These are phyloP conservation scores for Fusarium torreyae DNA, from an alignment of 2,329 filamentous ascomycete species.

Conservation along the genomic window DNA sequence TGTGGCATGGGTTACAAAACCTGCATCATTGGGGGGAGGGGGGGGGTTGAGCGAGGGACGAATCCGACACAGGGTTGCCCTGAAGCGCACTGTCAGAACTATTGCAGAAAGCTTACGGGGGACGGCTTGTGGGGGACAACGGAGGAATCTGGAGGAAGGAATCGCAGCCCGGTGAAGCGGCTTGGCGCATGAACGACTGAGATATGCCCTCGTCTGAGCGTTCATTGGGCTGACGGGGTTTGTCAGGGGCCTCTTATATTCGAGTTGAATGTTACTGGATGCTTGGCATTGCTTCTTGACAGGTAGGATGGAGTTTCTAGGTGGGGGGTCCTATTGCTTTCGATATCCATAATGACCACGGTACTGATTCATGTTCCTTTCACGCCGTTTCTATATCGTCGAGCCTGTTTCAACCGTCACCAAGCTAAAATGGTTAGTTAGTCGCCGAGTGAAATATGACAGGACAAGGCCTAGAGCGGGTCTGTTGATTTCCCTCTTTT, in stretches of 20 bases:
- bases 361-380: constrained; percentile 18
- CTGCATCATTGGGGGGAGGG: constrained; percentile 26
- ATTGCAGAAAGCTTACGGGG: constrained; percentile 14
- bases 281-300: constrained; percentile 5
- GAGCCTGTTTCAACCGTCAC: not conserved
- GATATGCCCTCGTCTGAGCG: constrained; percentile 12
- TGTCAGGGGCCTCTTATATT: constrained; percentile 9
- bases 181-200: constrained; percentile 41
- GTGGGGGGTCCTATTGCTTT: constrained; percentile 1
- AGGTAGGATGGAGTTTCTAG: constrained; percentile 11
- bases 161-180: constrained; percentile 33
- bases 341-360: constrained; percentile 13
- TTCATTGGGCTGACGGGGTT: constrained; percentile 8
- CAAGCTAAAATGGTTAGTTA: not conserved
- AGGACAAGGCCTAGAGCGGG: constrained; percentile 5
- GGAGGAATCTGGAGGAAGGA: constrained; percentile 13
- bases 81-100: constrained; percentile 5
- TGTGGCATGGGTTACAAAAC: constrained; percentile 32
- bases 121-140: constrained; percentile 14
- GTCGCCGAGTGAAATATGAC: constrained; percentile 9
- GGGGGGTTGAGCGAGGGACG: constrained; percentile 5
- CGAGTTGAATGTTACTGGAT: not conserved
- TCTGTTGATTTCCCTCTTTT: constrained; percentile 8
- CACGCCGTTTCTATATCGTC: not conserved
- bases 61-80: constrained; percentile 4